Evolutionary conservation across 768 basidiomycete species (phyloP).

Genomic region (Trametes gibbosa): DNA sequence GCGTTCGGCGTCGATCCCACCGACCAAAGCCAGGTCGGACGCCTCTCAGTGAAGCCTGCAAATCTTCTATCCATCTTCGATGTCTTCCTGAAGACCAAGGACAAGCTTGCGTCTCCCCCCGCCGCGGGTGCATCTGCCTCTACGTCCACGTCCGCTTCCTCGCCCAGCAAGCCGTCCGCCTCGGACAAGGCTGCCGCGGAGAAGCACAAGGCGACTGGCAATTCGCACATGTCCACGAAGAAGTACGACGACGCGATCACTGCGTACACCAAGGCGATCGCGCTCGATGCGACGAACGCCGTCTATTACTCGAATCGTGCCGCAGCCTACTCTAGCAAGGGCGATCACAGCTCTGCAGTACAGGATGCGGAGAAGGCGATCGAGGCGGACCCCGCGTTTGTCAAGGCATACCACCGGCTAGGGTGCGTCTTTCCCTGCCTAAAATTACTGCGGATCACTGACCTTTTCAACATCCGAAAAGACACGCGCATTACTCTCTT

Average conservation of each 20-base stretch:
- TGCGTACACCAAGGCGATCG: constrained; percentile 81
- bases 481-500: constrained; percentile 89
- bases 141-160: constrained; percentile 31
- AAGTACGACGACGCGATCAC: constrained; percentile 83
- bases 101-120: constrained; percentile 49
- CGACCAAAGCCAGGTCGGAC: constrained; percentile 55
- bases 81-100: constrained; percentile 82
- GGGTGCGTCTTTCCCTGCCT: constrained; percentile 50
- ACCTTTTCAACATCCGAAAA: constrained; percentile 31
- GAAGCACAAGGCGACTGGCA: constrained; percentile 71
- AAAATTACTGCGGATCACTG: neutral
- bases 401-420: constrained; percentile 91
- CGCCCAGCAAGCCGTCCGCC: constrained; percentile 46
- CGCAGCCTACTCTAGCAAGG: constrained; percentile 85
- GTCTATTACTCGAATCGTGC: constrained; percentile 97
- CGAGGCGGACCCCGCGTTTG: constrained; percentile 75
- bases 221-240: constrained; percentile 81
- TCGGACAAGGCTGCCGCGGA: constrained; percentile 76
- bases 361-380: constrained; percentile 88
- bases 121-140: constrained; percentile 26
- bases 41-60: constrained; percentile 75
- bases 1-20: constrained; percentile 87
- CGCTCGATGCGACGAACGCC: constrained; percentile 72
- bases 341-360: constrained; percentile 79
- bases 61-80: constrained; percentile 83